Evolutionary conservation across 2,329 filamentous ascomycete genomes (phyloP).

Genomic region (Penicillium olsonii): DNA sequence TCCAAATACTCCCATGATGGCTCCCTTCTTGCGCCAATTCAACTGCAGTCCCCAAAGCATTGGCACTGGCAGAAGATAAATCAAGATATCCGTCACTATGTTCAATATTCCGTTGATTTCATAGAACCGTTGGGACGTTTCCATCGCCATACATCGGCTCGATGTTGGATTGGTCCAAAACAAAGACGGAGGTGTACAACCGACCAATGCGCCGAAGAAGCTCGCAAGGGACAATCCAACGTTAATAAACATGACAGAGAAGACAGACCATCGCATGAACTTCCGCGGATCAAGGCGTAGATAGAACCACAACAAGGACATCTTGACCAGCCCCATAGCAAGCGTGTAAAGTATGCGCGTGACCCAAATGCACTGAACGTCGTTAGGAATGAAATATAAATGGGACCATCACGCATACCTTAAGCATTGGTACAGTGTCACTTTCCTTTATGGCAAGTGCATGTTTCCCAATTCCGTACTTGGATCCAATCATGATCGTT

Average conservation of each 20-base stretch:
- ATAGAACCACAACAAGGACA: constrained; percentile 17
- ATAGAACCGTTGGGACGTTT: constrained; percentile 14
- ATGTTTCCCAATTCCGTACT: constrained; percentile 1
- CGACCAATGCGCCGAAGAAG: neutral
- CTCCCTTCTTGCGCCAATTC: constrained; percentile 15
- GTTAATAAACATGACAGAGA: constrained; percentile 9
- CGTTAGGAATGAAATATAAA: neutral
- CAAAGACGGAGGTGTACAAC: constrained; percentile 10
- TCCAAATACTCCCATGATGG: constrained; percentile 13
- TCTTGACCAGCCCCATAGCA: constrained; percentile 9
- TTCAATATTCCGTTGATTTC: constrained; percentile 18
- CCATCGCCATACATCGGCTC: constrained; percentile 12
- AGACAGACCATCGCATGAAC: constrained; percentile 13
- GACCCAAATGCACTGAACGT: neutral
- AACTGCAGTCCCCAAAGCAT: constrained; percentile 17
- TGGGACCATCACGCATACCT: neutral
- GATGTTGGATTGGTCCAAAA: constrained; percentile 10
- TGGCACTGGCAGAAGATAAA: constrained; percentile 14
- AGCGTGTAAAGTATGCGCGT: constrained; percentile 11
- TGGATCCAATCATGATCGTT: constrained; percentile 1
- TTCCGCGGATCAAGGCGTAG: constrained; percentile 12
- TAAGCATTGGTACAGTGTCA: neutral
- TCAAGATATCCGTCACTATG: constrained; percentile 18
- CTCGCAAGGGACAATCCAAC: neutral
- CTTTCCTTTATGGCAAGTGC: neutral